Base-by-base conservation (phyloP, 345 rosid species). In the Dimocarpus longan region DNA sequence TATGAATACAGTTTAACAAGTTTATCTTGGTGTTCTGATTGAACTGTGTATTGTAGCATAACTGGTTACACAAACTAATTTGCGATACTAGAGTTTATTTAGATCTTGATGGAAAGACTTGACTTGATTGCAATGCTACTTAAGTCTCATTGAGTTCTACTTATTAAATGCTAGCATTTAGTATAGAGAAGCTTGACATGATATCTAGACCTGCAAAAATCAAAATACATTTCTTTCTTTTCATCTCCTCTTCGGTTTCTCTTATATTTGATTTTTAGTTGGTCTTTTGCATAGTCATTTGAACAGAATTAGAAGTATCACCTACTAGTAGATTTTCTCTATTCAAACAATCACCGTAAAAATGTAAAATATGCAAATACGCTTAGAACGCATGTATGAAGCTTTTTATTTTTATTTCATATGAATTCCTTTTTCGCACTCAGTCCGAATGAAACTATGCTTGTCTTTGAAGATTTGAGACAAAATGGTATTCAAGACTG, bases 401-500 rank as follows among this genome's bases (percentile, higher is more conserved):
- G 12, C 42, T 46, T 24, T 10, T 1, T 48, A 24, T 13, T 10
- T 24, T 22, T 22, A 46, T 70, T 48, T 24, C 60, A 22, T 24
- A 4, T 3, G n/a, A 22, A 19, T 52, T 43, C 68, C 44, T 8
- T 65, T 28, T 24, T 16, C 15, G 6, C 9, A 3, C 62, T 24
- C 63, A 22, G 10, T 63, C 19, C 9, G 2, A 19, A 75, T 46
- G 11, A 24, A 74, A 24, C 28, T 64, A 44, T 44, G 19, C 46
- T 26, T 44, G 19, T 75, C 16, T 44, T 16, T 5, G 28, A 44
- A 16, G 70, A 19, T 64, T 46, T 50, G 5, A 44, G 70, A 46
- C 28, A 75, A 28, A 64, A 43, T 63, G 26, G 12, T 78, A 26
- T 37, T 10, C 42, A 18, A 66, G 22, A 70, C 77, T 62, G 59